Evolutionary conservation across 345 rosid species (phyloP).

Genomic region (Eucalyptus cloeziana): DNA sequence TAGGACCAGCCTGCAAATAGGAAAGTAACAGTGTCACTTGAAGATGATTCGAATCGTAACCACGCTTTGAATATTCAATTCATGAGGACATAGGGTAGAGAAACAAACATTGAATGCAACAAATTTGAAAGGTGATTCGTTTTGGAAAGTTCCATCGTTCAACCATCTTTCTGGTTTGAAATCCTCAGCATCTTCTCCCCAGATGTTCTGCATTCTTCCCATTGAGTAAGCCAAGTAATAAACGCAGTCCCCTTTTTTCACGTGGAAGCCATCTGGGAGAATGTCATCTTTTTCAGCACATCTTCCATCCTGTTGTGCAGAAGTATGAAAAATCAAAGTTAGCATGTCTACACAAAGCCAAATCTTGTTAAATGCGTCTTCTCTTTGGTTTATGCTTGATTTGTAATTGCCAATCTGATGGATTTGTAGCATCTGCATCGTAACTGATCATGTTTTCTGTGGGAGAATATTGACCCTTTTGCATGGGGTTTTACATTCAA

Average conservation of each 20-base stretch:
- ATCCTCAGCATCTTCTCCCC: constrained; percentile 70
- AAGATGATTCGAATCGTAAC: too few species aligned
- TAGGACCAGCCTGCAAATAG: constrained; percentile 64
- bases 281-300: constrained; percentile 47
- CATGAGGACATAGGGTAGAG: neutral
- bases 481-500: too few species aligned
- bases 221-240: constrained; percentile 53
- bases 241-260: constrained; percentile 52
- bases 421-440: too few species aligned
- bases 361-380: neutral
- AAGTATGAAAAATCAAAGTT: neutral
- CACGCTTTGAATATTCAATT: too few species aligned
- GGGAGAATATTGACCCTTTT: too few species aligned
- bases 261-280: constrained; percentile 53
- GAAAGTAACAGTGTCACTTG: neutral
- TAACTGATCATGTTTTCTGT: too few species aligned
- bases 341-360: neutral
- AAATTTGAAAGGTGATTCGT: constrained; percentile 69
- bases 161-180: constrained; percentile 83
- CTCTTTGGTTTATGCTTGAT: neutral
- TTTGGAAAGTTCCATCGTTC: constrained; percentile 43
- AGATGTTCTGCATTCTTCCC: constrained; percentile 66
- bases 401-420: neutral
- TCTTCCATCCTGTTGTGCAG: constrained; percentile 39
- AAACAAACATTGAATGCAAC: constrained; percentile 36